These are phyloP conservation scores for Grigorovia jiainica DNA, from an alignment of 805 yeast species.

Conservation along the genomic window DNA sequence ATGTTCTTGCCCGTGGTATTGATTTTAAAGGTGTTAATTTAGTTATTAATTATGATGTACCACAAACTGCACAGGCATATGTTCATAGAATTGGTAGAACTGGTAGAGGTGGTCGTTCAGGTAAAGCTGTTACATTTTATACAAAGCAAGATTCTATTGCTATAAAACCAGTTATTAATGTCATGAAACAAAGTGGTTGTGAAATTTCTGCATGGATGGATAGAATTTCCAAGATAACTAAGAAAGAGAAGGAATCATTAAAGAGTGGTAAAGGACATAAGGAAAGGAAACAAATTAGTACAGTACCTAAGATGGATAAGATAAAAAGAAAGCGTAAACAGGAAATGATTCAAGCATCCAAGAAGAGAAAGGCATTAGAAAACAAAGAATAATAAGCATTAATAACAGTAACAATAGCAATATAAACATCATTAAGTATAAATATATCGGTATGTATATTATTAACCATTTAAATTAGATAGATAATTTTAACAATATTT, in stretches of 20 bases:
- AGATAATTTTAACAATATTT: too few species aligned
- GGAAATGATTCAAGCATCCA: slow-evolving; percentile 72
- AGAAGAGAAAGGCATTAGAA: slow-evolving; percentile 39
- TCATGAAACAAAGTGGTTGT: slow-evolving; percentile 88
- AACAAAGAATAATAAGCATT: not conserved
- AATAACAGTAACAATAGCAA: not conserved
- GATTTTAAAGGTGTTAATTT: slow-evolving; percentile 93
- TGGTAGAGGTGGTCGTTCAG: slow-evolving; percentile 86
- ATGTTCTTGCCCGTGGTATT: slow-evolving; percentile 91
- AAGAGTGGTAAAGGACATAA: slow-evolving; percentile 40
- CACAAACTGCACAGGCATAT: slow-evolving; percentile 85
- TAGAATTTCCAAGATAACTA: slow-evolving; percentile 52
- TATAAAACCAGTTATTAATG: slow-evolving; percentile 79
- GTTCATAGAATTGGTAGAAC: slow-evolving; percentile 98
- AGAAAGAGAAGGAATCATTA: slow-evolving; percentile 51
- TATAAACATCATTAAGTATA: too few species aligned
- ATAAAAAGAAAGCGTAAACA: slow-evolving; percentile 51
- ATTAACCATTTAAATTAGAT: too few species aligned
- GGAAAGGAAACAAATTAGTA: slow-evolving; percentile 66
- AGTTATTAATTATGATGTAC: slow-evolving; percentile 94
- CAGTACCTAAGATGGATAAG: slow-evolving; percentile 65
- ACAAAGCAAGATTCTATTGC: slow-evolving; percentile 78
- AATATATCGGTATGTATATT: too few species aligned
- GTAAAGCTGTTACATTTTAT: slow-evolving; percentile 84
- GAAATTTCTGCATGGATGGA: slow-evolving; percentile 75